Evolutionary conservation across 2,329 filamentous ascomycete species (phyloP), one percentile per base, ranked within the genome.

Genomic region (Pseudogymnoascus sp.): DNA sequence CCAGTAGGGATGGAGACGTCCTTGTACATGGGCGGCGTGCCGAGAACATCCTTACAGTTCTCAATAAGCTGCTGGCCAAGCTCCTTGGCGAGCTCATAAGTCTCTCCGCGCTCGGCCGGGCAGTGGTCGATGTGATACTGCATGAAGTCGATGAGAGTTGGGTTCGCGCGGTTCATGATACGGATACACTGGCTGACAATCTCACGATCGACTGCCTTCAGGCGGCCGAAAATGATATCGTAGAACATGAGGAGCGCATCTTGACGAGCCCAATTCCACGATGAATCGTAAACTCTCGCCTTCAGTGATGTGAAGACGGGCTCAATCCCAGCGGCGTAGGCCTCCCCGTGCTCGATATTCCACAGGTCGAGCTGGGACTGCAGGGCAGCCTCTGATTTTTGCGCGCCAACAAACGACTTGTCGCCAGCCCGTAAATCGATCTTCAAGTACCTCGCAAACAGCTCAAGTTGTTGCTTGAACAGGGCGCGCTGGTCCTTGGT

Each of bases 71-170:
- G 89, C 70, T 89, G 81, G 34, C 90, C 92, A 21, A 99, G 87
- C 74, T 94, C 86, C 77, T 99, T 96, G 41, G 94, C 94, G n/a
- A 99, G 85, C 76, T 94, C 83, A 76, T 99, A 99, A 1, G 94
- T 99, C 77, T 99, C 94, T 61, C 94, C 94, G 57, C 92, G 88
- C 71, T 99, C 92, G 0, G 92, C 92, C 0, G 94, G 94, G 77
- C 92, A 97, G 78, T 97, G 94, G 70, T 99, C 94, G 70, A 99
- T 99, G 77, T 99, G 94, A 69, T 99, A 97, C 73, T 99, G 94
- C 94, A 99, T 99, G 75, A 96, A 99, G 67, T 99, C 92, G 61
- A 99, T 82, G 1, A 99, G 84, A 34, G 90, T 88, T 2, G 94
- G 94, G 72, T 97, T 99, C 33, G 94, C 96, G 64, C 94, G 89